These are phyloP conservation scores for Oleoguttula mirabilis DNA, from an alignment of 495 filamentous ascomycete genomes.

Conservation along the genomic window DNA sequence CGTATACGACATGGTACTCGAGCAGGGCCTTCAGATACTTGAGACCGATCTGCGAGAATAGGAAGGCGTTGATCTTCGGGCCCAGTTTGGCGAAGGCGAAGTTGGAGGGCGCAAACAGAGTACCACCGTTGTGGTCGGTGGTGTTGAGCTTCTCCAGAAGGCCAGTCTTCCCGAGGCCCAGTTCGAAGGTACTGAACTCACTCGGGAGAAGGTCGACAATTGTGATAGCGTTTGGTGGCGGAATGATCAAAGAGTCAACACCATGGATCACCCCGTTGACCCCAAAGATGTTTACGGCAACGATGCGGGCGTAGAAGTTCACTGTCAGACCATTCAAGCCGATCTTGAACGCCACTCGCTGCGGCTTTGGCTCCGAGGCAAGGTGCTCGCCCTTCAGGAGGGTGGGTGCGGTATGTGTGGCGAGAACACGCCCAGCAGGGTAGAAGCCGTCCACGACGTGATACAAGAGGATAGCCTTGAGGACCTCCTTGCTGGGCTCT, in stretches of 20 bases:
- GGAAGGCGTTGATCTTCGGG: constrained; percentile 55
- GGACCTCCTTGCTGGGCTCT: constrained; percentile 48
- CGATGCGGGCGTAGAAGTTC: constrained; percentile 60
- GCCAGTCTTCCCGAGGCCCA: constrained; percentile 59
- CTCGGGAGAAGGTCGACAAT: constrained; percentile 56
- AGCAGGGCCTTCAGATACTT: constrained; percentile 63
- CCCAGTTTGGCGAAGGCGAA: constrained; percentile 61
- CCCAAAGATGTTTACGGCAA: constrained; percentile 50
- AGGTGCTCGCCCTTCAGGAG: constrained; percentile 43
- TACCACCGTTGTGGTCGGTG: constrained; percentile 41
- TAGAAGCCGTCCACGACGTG: constrained; percentile 56
- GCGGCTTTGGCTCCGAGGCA: constrained; percentile 42
- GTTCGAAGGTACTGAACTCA: constrained; percentile 63
- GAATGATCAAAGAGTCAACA: constrained; percentile 57
- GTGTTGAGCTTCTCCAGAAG: constrained; percentile 40
- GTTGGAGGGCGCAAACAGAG: constrained; percentile 68
- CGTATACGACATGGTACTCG: constrained; percentile 63
- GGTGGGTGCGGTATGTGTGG: constrained; percentile 60
- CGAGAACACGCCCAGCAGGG: constrained; percentile 43
- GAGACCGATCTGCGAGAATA: constrained; percentile 58
- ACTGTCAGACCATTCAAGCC: constrained; percentile 47
- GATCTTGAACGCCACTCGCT: constrained; percentile 53
- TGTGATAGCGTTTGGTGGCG: constrained; percentile 48
- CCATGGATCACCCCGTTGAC: constrained; percentile 75
- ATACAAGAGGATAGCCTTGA: constrained; percentile 56